Evolutionary conservation across 2,329 filamentous ascomycete genomes (phyloP).

Genomic region (Blastomyces percursus): DNA sequence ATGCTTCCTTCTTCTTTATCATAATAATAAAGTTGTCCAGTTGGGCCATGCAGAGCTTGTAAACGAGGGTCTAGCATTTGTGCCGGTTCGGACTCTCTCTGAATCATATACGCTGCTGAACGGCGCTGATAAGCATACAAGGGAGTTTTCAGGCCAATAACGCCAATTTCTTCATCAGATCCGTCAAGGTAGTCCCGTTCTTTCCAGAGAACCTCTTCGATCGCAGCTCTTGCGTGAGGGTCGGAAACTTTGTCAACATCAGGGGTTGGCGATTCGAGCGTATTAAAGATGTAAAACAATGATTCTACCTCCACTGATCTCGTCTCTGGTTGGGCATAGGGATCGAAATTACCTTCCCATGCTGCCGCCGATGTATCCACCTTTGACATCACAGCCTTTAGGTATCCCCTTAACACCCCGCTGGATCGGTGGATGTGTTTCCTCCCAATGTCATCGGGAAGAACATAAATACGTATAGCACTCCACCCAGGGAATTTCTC

Average conservation of each 20-base stretch:
- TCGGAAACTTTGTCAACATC: conserved; percentile 23
- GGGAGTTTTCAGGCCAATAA: conserved; percentile 40
- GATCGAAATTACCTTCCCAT: conserved; percentile 27
- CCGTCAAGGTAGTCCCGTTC: conserved; percentile 9
- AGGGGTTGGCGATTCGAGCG: conserved; percentile 32
- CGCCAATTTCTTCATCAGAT: conserved; percentile 16
- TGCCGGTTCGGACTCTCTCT: conserved; percentile 59
- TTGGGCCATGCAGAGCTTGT: conserved; percentile 48
- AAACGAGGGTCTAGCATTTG: conserved; percentile 64
- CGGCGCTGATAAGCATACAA: conserved; percentile 71
- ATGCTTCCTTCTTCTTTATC: conserved; percentile 54
- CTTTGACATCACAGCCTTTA: conserved; percentile 31
- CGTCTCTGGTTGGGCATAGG: conserved; percentile 5
- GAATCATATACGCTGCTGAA: conserved; percentile 73
- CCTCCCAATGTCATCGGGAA: conserved; percentile 32
- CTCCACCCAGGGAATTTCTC: conserved; percentile 12
- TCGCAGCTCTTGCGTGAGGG: conserved; percentile 25
- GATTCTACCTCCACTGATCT: conserved; percentile 30
- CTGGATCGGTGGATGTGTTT: conserved; percentile 25
- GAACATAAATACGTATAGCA: conserved; percentile 28
- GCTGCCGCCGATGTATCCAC: conserved; percentile 30
- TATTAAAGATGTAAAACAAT: conserved; percentile 43
- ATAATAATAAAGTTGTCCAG: conserved; percentile 56
- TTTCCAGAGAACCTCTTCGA: conserved; percentile 26
- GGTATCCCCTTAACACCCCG: conserved; percentile 23